phyloP scores from a whole-genome alignment of 192 early-diverging fungal species.

The Coemansia sp. region DNA sequence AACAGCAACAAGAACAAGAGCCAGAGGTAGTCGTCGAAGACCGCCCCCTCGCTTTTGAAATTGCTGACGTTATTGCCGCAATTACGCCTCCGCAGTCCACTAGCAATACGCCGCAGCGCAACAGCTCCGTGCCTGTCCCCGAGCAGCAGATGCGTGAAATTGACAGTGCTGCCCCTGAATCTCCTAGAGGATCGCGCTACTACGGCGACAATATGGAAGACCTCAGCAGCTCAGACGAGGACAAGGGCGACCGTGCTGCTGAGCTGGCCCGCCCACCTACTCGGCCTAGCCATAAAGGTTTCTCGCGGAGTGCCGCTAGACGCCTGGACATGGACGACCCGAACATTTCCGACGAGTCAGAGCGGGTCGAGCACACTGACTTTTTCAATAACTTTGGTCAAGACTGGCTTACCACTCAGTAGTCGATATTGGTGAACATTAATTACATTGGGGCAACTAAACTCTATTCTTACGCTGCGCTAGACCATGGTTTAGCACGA shows the following conservation, averaged over 20 bases:
- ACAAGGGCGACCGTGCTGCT: not conserved
- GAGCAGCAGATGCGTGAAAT: slow-evolving; percentile 10
- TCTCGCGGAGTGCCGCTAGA: not conserved
- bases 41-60: not conserved
- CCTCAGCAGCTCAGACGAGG: slow-evolving; percentile 4
- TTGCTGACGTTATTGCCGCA: slow-evolving; percentile 3
- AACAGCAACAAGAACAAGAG: slow-evolving; percentile 17
- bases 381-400: slow-evolving; percentile 41
- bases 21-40: not conserved
- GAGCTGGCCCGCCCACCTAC: not conserved
- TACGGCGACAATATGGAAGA: not conserved
- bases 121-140: not conserved
- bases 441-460: not conserved
- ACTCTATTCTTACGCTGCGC: no score
- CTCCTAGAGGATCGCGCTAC: slow-evolving; percentile 10
- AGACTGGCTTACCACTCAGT: slow-evolving; percentile 28
- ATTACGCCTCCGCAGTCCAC: slow-evolving; percentile 45
- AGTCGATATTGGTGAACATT: not conserved
- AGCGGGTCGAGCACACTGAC: slow-evolving; percentile 28
- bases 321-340: not conserved
- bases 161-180: slow-evolving; percentile 49
- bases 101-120: slow-evolving; percentile 37
- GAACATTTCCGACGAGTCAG: slow-evolving; percentile 16
- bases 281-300: not conserved
- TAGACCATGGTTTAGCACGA: no score